Conservation (phyloP, 192 early-diverging fungal species). For the Geranomyces michiganensis region DNA sequence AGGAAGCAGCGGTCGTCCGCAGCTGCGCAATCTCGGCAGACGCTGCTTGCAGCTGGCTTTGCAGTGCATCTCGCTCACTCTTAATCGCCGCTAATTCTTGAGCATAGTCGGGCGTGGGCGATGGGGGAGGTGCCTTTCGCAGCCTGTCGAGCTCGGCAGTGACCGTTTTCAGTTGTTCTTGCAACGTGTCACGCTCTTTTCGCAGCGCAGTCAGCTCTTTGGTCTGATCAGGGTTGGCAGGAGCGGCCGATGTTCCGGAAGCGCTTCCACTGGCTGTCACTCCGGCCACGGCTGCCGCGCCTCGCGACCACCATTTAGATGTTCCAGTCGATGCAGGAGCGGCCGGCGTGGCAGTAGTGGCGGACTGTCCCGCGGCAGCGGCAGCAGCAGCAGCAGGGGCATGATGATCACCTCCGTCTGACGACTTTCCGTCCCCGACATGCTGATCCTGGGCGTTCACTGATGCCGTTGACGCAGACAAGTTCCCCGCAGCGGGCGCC, state of each 20-base stretch:
- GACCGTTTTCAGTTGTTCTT: neutral
- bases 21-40: neutral
- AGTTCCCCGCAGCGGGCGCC: neutral
- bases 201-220: conserved; percentile 9
- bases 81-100: neutral
- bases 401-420: neutral
- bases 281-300: conserved; percentile 10
- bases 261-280: neutral
- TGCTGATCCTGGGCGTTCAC: conserved; percentile 1
- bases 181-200: neutral
- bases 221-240: neutral
- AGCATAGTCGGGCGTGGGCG: neutral
- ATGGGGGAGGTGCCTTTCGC: neutral
- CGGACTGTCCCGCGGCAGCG: neutral
- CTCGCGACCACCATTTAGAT: conserved; percentile 7
- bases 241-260: neutral
- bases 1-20: neutral
- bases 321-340: neutral
- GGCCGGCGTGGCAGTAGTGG: neutral
- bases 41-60: neutral
- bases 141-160: neutral
- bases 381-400: neutral
- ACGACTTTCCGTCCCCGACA: neutral
- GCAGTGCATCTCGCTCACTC: neutral
- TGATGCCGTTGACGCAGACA: conserved; percentile 9